Evolutionary conservation across 2,329 filamentous ascomycete genomes (phyloP), one percentile per base, ranked within the genome.

Genomic region (Trichothecium sympodiale): DNA sequence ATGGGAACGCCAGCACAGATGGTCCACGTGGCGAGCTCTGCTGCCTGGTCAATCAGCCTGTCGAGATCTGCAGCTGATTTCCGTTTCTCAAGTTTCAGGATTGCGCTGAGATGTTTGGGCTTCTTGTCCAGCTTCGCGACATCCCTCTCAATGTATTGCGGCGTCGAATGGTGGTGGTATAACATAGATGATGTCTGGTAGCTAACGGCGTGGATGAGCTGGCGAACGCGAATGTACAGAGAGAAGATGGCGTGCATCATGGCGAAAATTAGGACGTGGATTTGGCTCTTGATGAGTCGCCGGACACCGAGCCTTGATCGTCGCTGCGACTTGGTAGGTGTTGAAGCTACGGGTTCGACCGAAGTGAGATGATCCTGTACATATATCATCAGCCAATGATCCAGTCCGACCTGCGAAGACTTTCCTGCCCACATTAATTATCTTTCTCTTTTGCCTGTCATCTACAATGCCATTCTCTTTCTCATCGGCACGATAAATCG

Each of bases 91-190:
- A 89, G 77, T 39, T 80, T 80, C 39, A 98, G 61, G 37, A 96
- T 80, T 9, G 94, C 80, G 52, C 87, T 95, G 34, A 98, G 58
- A 53, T 98, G 91, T 45, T 82, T 74, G 3, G 91, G 91, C 41
- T 93, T 60, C 48, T 81, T 77, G 39, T 67, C 71, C 38, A 98
- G 60, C 8, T 71, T 69, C 55, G 77, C 77, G 17, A 96, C 80
- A 61, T 98, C 91, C 50, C 82, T 80, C 51, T 81, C 78, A 47
- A 98, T 94, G 53, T 94, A 77, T 54, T 94, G 85, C 7, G 91
- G 91, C 1, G 89, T 94, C 35, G 85, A 83, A 59, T 98, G 91
- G 62, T 98, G 93, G 63, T 98, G 91, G 57, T 89, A 88, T 37
- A 94, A 68, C 41, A 96, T 73, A 8, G 85, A 83, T 36, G 86